Conservation (phyloP, 257 asterid genomes). For the Solanum pimpinellifolium region DNA sequence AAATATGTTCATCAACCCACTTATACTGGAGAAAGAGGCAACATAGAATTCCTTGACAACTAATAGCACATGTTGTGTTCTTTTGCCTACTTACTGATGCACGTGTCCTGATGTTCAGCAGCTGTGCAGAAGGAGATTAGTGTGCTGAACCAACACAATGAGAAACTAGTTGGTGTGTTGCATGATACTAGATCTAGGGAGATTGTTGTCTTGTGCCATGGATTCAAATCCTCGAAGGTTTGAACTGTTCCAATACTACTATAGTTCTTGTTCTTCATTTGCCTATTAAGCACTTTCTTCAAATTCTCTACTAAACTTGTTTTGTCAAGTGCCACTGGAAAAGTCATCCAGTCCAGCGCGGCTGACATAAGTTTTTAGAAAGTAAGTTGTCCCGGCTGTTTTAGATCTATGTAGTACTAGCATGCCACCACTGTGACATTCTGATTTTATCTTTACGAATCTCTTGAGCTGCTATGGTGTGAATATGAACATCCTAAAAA, state of each 20-base stretch:
- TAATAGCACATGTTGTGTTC: not conserved
- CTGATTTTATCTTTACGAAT: too few species aligned
- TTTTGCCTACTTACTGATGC: not conserved
- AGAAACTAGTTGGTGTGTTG: constrained; percentile 32
- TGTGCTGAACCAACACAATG: constrained; percentile 15
- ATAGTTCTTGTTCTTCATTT: not conserved
- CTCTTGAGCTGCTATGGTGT: too few species aligned
- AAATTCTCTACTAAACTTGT: too few species aligned
- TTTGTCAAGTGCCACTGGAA: too few species aligned
- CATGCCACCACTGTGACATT: too few species aligned
- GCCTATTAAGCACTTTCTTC: too few species aligned
- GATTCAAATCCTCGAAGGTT: constrained; percentile 32
- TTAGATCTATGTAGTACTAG: too few species aligned
- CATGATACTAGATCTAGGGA: constrained; percentile 38
- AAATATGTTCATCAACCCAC: not conserved
- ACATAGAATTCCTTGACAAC: not conserved
- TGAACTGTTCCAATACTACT: not conserved
- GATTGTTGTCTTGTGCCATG: constrained; percentile 35
- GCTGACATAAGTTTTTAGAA: too few species aligned
- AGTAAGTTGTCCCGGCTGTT: too few species aligned
- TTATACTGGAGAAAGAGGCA: not conserved
- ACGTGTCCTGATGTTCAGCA: constrained; percentile 1
- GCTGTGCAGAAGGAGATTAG: constrained; percentile 7
- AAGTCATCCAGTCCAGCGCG: too few species aligned
- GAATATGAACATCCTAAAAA: too few species aligned